phyloP scores from a whole-genome alignment of 257 asterid species.

The Lavandula angustifolia region DNA sequence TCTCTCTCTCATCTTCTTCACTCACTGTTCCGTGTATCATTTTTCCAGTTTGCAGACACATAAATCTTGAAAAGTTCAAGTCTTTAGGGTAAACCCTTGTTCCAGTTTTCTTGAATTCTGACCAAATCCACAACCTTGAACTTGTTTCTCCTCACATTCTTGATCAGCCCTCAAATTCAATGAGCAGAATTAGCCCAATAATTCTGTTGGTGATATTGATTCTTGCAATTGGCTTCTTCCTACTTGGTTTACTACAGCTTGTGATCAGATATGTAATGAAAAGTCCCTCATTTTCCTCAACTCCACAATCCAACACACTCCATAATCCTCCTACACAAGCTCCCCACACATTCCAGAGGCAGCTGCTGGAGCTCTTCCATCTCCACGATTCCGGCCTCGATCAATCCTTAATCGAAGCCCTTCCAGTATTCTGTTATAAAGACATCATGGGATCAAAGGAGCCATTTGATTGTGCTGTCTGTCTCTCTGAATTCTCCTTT shows the following conservation, averaged over 20 bases:
- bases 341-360: constrained; percentile 56
- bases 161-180: constrained; percentile 27
- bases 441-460: constrained; percentile 45
- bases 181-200: constrained; percentile 57
- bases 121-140: constrained; percentile 28
- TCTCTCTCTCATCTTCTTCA: constrained; percentile 19
- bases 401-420: constrained; percentile 39
- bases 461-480: constrained; percentile 49
- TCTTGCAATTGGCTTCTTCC: constrained; percentile 53
- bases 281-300: constrained; percentile 49
- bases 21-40: no score
- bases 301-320: constrained; percentile 49
- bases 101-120: constrained; percentile 25
- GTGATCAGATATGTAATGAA: constrained; percentile 44
- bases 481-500: constrained; percentile 43
- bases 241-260: constrained; percentile 54
- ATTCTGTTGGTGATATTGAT: constrained; percentile 48
- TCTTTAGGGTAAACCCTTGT: no score
- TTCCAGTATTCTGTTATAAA: constrained; percentile 44
- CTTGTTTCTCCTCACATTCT: neutral
- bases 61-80: no score
- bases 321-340: constrained; percentile 40
- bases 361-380: constrained; percentile 52
- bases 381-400: constrained; percentile 52
- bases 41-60: no score